A percentile compares a stretch with the other conserved stretches of the same genome.
phyloP scores from a whole-genome alignment of 441 rosid genomes.

The Omphalea diandra region DNA sequence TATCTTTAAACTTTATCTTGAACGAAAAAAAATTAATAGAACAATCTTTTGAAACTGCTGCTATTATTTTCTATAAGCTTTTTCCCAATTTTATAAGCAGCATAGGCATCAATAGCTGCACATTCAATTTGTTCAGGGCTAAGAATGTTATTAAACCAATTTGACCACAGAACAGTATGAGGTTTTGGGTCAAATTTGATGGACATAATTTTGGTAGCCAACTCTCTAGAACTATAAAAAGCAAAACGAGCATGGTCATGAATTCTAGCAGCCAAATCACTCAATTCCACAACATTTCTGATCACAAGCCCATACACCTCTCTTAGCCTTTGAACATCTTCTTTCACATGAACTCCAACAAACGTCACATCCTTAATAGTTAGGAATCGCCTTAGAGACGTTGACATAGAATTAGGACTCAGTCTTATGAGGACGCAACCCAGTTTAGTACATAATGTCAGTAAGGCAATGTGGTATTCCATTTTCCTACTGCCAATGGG shows the following conservation, averaged over 20 bases:
- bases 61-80: conserved; percentile 28
- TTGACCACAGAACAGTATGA: conserved; percentile 17
- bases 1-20: neutral
- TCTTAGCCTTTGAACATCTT: conserved; percentile 24
- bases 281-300: conserved; percentile 28
- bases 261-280: conserved; percentile 30
- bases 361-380: conserved; percentile 26
- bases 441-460: conserved; percentile 26
- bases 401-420: conserved; percentile 17
- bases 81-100: conserved; percentile 29
- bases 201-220: conserved; percentile 22
- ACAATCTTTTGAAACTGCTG: conserved; percentile 27
- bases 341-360: conserved; percentile 33
- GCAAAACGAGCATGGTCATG: conserved; percentile 27
- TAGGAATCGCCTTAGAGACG: conserved; percentile 23
- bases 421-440: conserved; percentile 31
- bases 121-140: conserved; percentile 25
- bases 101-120: conserved; percentile 31
- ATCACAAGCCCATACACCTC: conserved; percentile 11
- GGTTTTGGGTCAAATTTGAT: conserved; percentile 25
- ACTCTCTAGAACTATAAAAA: conserved; percentile 21
- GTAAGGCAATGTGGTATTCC: conserved; percentile 26
- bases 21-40: neutral
- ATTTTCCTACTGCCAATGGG: too few relatives aligned
- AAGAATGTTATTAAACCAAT: conserved; percentile 27